These are phyloP conservation scores for Penicillium sp. DNA, from an alignment of 2,329 filamentous ascomycete genomes.

Conservation along the genomic window DNA sequence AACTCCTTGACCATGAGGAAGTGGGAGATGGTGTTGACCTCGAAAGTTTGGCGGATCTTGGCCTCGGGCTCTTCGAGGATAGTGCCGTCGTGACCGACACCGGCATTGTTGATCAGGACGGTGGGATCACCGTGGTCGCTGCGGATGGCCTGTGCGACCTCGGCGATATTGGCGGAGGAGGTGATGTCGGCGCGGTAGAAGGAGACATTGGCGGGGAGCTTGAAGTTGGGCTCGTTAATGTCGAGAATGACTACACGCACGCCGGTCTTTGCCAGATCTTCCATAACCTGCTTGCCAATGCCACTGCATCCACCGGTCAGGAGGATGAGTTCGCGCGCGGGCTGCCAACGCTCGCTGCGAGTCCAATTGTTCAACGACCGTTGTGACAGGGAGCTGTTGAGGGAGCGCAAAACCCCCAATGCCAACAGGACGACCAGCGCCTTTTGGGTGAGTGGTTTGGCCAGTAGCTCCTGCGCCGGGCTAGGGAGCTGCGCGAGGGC, in stretches of 20 bases:
- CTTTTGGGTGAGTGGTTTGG: slow-evolving; percentile 30
- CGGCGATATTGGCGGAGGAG: slow-evolving; percentile 29
- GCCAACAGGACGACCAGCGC: slow-evolving; percentile 23
- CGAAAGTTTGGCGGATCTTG: slow-evolving; percentile 49
- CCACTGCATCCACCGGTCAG: slow-evolving; percentile 39
- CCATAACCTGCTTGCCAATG: slow-evolving; percentile 39
- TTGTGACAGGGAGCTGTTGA: slow-evolving; percentile 30
- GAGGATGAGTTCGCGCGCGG: slow-evolving; percentile 33
- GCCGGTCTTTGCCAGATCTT: slow-evolving; percentile 28
- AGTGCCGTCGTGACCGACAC: slow-evolving; percentile 47
- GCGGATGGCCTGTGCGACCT: slow-evolving; percentile 40
- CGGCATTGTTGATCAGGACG: slow-evolving; percentile 52
- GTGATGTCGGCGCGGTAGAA: slow-evolving; percentile 43
- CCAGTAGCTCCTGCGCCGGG: slow-evolving; percentile 25
- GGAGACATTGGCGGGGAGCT: slow-evolving; percentile 32
- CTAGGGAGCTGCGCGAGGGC: slow-evolving; percentile 27
- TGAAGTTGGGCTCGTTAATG: slow-evolving; percentile 33
- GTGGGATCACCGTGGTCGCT: slow-evolving; percentile 43
- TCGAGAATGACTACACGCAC: slow-evolving; percentile 38
- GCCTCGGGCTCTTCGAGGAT: slow-evolving; percentile 48
- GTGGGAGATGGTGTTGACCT: slow-evolving; percentile 53
- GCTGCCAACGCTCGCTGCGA: slow-evolving; percentile 24
- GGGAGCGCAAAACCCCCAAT: slow-evolving; percentile 24
- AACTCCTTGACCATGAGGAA: slow-evolving; percentile 53
- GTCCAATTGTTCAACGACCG: slow-evolving; percentile 34